These are phyloP conservation scores for Talaromyces islandicus DNA, from an alignment of 2,329 filamentous ascomycete genomes.

Conservation along the genomic window DNA sequence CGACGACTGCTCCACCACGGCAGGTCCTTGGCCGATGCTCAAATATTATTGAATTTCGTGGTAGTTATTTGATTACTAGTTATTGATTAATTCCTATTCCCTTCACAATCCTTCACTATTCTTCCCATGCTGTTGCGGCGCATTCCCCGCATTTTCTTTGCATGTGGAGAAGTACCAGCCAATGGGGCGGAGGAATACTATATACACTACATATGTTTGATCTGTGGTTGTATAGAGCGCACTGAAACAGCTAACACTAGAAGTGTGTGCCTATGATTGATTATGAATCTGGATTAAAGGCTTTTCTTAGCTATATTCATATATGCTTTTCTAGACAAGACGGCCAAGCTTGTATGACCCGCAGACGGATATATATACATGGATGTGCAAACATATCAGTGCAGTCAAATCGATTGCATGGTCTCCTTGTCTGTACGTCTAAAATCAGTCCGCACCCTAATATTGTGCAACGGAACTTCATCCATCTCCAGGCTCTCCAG, in stretches of 20 bases:
- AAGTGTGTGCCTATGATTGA: neutral
- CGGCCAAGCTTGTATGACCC: neutral
- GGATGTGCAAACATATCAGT: neutral
- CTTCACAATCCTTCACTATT: neutral
- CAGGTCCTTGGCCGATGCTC: neutral
- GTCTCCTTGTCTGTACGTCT: constrained; percentile 7
- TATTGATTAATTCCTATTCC: neutral
- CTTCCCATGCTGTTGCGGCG: neutral
- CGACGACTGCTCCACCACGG: neutral
- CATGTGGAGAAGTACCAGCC: neutral
- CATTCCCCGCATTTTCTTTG: neutral
- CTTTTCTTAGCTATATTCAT: neutral
- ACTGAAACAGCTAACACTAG: neutral
- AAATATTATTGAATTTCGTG: neutral
- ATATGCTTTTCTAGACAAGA: neutral
- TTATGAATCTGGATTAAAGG: neutral
- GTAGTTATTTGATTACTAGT: neutral
- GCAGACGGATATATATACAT: neutral
- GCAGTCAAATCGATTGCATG: no score
- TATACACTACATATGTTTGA: neutral
- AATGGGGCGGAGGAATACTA: neutral
- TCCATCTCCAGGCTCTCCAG: constrained; percentile 11
- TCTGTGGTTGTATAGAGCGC: neutral
- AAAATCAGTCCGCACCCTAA: constrained; percentile 17
- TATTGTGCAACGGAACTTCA: constrained; percentile 17